These are phyloP conservation scores for Rhododendron simsii DNA, from an alignment of 148 eudicot species.

Conservation along the genomic window DNA sequence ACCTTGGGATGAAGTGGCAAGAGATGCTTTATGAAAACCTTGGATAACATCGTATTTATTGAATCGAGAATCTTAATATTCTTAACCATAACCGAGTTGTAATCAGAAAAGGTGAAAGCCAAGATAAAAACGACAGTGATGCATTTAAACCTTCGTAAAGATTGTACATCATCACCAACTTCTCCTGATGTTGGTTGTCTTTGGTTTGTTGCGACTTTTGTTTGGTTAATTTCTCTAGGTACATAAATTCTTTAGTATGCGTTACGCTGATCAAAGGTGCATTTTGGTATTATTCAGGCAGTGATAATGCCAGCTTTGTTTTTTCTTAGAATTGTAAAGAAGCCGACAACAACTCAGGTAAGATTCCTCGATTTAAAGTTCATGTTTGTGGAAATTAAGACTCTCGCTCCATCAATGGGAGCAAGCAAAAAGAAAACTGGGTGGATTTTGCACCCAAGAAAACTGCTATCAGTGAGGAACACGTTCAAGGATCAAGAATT, in stretches of 20 bases:
- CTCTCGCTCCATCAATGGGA: not conserved
- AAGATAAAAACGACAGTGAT: not conserved
- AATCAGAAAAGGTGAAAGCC: not conserved
- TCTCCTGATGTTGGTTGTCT: not conserved
- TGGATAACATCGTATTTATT: not conserved
- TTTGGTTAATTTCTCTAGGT: not conserved
- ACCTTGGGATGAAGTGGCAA: not conserved
- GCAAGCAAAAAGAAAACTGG: not conserved
- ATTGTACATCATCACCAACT: not conserved
- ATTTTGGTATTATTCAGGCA: slow-evolving; percentile 36
- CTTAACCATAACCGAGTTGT: not conserved
- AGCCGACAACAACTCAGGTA: slow-evolving; percentile 69
- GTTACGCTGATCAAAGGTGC: not conserved
- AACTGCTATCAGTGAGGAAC: not conserved
- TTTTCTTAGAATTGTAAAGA: slow-evolving; percentile 54
- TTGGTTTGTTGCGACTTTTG: not conserved
- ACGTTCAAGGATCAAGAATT: not conserved
- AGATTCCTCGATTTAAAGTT: not conserved
- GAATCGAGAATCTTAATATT: not conserved
- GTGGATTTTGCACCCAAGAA: not conserved
- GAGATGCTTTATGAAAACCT: not conserved
- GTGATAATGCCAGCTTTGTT: slow-evolving; percentile 71
- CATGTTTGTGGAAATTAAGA: not conserved
- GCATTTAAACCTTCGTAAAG: not conserved
- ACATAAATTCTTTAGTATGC: not conserved